Conservation (phyloP, 495 filamentous ascomycete species). For the Chaetomium tenue region DNA sequence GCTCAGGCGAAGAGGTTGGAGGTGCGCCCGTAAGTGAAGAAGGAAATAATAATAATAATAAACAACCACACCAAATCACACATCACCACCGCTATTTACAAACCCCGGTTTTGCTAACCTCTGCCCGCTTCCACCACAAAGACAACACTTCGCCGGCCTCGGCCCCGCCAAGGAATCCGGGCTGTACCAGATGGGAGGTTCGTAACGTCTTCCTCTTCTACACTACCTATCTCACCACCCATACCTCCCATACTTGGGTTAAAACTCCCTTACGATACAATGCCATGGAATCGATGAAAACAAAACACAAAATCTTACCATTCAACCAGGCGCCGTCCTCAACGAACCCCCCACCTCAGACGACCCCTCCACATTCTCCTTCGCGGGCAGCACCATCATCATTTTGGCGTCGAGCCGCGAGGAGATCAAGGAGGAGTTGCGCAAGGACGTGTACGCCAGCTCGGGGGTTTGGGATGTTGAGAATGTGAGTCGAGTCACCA, state of each 20-base stretch:
- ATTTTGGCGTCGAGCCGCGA: constrained; percentile 62
- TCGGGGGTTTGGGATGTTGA: constrained; percentile 81
- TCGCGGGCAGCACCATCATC: constrained; percentile 70
- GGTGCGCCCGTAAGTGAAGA: constrained; percentile 61
- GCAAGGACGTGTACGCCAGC: constrained; percentile 68
- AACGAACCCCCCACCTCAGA: constrained; percentile 63
- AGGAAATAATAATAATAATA: not conserved
- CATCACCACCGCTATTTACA: not conserved
- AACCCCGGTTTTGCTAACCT: not conserved
- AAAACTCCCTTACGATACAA: too few species aligned
- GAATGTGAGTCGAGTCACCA: constrained; percentile 60
- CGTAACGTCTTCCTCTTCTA: constrained; percentile 14
- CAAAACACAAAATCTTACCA: constrained; percentile 6
- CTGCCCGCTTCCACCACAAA: constrained; percentile 25
- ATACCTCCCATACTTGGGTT: not conserved
- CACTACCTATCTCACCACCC: not conserved
- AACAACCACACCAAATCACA: too few species aligned
- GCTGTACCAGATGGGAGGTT: constrained; percentile 58
- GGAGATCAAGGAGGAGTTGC: constrained; percentile 62
- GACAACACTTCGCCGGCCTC: constrained; percentile 57
- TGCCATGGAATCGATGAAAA: too few species aligned
- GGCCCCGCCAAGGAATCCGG: constrained; percentile 45
- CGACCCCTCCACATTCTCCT: constrained; percentile 55
- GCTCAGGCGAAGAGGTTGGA: constrained; percentile 65
- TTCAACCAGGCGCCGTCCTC: constrained; percentile 66